A percentile compares a stretch with the other conserved stretches of the same genome.
Conservation (phyloP, 2,329 filamentous ascomycete genomes). For the Gaeumannomyces sp. region DNA sequence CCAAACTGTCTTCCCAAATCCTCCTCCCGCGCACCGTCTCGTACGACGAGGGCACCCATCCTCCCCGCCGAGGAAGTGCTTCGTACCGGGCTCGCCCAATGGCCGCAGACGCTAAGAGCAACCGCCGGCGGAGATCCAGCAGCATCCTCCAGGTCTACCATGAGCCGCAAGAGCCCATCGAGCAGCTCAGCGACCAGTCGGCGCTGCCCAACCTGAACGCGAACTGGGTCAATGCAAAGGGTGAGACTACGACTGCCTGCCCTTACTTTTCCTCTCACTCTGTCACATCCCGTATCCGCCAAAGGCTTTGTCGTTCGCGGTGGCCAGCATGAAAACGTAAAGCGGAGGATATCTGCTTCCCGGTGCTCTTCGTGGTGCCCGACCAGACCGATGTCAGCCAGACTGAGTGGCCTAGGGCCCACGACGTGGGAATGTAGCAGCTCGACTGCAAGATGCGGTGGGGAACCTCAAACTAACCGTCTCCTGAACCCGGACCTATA, state of each 20-base stretch:
- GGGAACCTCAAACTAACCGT: not conserved
- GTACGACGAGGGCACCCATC: conserved; percentile 76
- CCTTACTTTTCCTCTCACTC: not conserved
- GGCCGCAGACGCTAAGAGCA: conserved; percentile 59
- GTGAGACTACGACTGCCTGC: conserved; percentile 43
- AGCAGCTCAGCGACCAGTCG: conserved; percentile 96
- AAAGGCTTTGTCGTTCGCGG: too few species aligned
- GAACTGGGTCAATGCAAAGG: conserved; percentile 99
- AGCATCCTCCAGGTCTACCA: conserved; percentile 90
- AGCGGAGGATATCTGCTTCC: not conserved
- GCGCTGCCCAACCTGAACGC: conserved; percentile 93
- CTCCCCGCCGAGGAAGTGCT: conserved; percentile 54
- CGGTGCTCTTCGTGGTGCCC: too few species aligned
- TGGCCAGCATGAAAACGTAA: not conserved
- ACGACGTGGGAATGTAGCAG: not conserved
- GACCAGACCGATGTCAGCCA: not conserved
- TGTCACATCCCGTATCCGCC: not conserved
- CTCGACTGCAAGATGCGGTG: too few species aligned
- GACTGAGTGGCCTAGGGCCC: not conserved
- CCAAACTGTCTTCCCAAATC: conserved; percentile 90
- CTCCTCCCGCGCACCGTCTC: conserved; percentile 84
- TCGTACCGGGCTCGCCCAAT: conserved; percentile 46
- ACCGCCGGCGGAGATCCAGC: conserved; percentile 87
- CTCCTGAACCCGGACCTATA: conserved; percentile 30
- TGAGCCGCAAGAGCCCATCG: conserved; percentile 90